Conservation (phyloP, 2,329 filamentous ascomycete genomes). For the Microdochium trichocladiopsis region DNA sequence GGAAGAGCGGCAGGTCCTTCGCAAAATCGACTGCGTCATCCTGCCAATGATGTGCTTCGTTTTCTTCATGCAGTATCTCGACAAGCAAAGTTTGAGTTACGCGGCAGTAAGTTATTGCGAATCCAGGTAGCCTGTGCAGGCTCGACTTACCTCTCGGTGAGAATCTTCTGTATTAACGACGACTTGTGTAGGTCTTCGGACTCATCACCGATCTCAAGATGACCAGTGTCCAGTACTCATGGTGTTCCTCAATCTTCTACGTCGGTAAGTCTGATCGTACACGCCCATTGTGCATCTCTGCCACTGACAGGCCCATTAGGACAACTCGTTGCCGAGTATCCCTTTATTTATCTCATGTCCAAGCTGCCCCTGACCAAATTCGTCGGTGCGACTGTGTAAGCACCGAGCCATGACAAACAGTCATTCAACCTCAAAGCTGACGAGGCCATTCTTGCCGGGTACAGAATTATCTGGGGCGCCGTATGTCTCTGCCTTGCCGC, state of each 20-base stretch:
- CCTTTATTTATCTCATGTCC: slow-evolving; percentile 44
- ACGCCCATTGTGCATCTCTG: not conserved
- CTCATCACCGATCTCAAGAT: slow-evolving; percentile 37
- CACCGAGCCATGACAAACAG: not conserved
- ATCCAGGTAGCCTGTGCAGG: not conserved
- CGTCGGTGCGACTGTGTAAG: slow-evolving; percentile 37
- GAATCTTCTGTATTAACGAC: too few species aligned
- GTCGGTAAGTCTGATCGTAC: slow-evolving; percentile 16
- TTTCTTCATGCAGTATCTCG: slow-evolving; percentile 35
- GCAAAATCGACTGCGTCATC: slow-evolving; percentile 24
- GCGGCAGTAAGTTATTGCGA: slow-evolving; percentile 15
- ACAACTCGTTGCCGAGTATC: slow-evolving; percentile 38
- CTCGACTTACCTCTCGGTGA: too few species aligned
- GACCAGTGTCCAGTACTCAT: slow-evolving; percentile 37
- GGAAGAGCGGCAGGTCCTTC: slow-evolving; percentile 20
- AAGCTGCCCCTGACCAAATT: slow-evolving; percentile 40
- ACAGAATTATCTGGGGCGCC: slow-evolving; percentile 31
- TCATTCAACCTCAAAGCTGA: not conserved
- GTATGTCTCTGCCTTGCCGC: slow-evolving; percentile 36
- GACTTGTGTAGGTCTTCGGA: slow-evolving; percentile 29
- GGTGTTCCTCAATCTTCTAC: slow-evolving; percentile 38
- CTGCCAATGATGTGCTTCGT: slow-evolving; percentile 30
- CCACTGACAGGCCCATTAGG: slow-evolving; percentile 9
- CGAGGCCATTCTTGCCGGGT: too few species aligned
- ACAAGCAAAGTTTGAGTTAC: slow-evolving; percentile 43